phyloP scores from a whole-genome alignment of 768 basidiomycete species.

The Podaxis sp. region DNA sequence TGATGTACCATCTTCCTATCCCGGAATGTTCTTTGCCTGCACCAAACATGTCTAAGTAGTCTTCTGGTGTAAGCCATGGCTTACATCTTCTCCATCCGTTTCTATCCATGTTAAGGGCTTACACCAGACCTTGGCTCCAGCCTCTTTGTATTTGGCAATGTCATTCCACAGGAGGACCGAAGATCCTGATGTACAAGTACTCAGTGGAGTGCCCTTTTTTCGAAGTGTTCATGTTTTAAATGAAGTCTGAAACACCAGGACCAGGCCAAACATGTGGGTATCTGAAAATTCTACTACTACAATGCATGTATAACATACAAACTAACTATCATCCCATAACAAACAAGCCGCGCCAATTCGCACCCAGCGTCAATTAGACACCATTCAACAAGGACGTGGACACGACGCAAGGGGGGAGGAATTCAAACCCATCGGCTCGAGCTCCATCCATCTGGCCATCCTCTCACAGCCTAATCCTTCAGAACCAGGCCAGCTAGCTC shows the following conservation, averaged over 20 bases:
- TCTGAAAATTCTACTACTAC: conserved; percentile 10
- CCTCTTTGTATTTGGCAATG: too few species aligned
- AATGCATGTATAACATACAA: conserved; percentile 16
- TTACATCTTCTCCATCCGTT: too few species aligned
- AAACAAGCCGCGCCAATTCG: not conserved
- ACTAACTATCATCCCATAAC: not conserved
- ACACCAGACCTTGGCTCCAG: too few species aligned
- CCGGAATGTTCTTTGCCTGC: not conserved
- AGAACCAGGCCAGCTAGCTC: not conserved
- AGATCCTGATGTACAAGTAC: too few species aligned
- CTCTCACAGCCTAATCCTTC: not conserved
- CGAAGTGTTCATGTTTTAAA: not conserved
- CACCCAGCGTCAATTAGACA: not conserved
- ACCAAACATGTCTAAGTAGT: too few species aligned
- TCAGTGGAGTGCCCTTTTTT: not conserved
- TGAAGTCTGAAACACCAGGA: not conserved
- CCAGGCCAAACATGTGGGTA: too few species aligned
- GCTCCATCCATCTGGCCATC: not conserved
- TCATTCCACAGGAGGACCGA: too few species aligned
- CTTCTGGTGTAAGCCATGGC: too few species aligned
- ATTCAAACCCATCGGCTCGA: too few species aligned
- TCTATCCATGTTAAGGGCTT: too few species aligned
- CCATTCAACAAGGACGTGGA: not conserved
- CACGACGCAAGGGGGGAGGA: too few species aligned
- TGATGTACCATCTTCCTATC: too few species aligned